These are phyloP conservation scores for Termitomyces sp. DNA, from an alignment of 768 basidiomycete species.

Conservation along the genomic window DNA sequence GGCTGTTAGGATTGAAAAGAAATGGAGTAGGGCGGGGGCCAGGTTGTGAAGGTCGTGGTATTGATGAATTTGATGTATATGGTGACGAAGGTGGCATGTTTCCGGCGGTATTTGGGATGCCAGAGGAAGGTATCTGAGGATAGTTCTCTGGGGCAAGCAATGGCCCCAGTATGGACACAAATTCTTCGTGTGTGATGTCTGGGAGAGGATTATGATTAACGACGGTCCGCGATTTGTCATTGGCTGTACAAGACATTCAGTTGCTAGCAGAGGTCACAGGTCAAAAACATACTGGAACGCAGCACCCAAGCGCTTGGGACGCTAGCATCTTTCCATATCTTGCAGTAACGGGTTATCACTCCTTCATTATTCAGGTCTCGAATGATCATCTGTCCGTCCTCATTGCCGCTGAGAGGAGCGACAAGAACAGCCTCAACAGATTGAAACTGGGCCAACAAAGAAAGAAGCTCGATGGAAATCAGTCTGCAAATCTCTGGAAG, in stretches of 20 bases:
- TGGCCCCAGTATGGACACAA: constrained; percentile 75
- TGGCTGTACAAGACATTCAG: constrained; percentile 29
- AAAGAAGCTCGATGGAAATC: constrained; percentile 38
- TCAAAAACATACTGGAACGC: constrained; percentile 47
- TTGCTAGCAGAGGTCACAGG: not conserved
- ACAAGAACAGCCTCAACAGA: constrained; percentile 62
- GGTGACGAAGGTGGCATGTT: constrained; percentile 29
- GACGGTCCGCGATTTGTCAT: constrained; percentile 58
- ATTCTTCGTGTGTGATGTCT: constrained; percentile 83
- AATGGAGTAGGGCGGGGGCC: constrained; percentile 22
- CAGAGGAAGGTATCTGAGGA: constrained; percentile 25
- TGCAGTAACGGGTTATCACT: constrained; percentile 67
- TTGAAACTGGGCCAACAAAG: constrained; percentile 67
- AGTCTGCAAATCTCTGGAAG: constrained; percentile 1
- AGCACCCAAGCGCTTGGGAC: constrained; percentile 82
- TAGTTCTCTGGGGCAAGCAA: constrained; percentile 80
- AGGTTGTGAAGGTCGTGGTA: constrained; percentile 26
- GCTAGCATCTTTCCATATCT: constrained; percentile 63
- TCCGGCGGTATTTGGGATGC: constrained; percentile 21
- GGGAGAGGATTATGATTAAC: constrained; percentile 87
- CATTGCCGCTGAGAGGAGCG: constrained; percentile 67
- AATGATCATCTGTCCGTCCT: constrained; percentile 59
- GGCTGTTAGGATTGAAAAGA: constrained; percentile 44
- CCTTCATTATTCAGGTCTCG: constrained; percentile 61
- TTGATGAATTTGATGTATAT: constrained; percentile 18